Evolutionary conservation across 768 basidiomycete genomes (phyloP).

Genomic region (Leucocoprinus birnbaumii): DNA sequence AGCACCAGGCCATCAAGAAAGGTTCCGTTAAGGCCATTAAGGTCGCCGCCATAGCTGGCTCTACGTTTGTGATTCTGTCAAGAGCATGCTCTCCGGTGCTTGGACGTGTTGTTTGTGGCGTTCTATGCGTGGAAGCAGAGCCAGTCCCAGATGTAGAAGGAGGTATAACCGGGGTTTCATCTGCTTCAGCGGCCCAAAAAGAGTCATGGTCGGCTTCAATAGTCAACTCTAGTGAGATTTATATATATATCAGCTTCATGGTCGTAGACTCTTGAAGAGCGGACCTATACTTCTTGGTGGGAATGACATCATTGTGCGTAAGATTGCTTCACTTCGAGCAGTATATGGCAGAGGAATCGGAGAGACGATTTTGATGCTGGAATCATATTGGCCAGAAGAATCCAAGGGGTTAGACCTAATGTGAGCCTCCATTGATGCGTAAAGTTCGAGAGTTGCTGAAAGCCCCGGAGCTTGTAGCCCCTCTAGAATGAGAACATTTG

Average conservation of each 20-base stretch:
- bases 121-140: too few species aligned
- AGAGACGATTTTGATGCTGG: constrained; percentile 20
- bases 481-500: too few species aligned
- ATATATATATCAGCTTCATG: background rate
- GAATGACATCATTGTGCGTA: constrained; percentile 26
- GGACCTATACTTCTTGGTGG: constrained; percentile 16
- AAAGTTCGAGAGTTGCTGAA: background rate
- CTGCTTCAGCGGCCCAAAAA: background rate
- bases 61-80: constrained; percentile 14
- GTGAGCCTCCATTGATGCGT: background rate
- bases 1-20: constrained; percentile 38
- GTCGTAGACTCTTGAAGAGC: background rate
- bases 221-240: background rate
- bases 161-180: background rate
- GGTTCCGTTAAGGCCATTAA: constrained; percentile 43
- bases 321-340: constrained; percentile 24
- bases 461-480: too few species aligned
- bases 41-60: constrained; percentile 34
- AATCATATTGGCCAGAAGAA: background rate
- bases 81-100: background rate
- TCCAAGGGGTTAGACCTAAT: too few species aligned
- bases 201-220: background rate
- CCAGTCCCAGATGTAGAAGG: background rate
- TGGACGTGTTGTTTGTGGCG: background rate
- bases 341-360: constrained; percentile 28